Conservation (phyloP, 371 early-diverging fungal genomes). For the Syncephalastrum sp. region DNA sequence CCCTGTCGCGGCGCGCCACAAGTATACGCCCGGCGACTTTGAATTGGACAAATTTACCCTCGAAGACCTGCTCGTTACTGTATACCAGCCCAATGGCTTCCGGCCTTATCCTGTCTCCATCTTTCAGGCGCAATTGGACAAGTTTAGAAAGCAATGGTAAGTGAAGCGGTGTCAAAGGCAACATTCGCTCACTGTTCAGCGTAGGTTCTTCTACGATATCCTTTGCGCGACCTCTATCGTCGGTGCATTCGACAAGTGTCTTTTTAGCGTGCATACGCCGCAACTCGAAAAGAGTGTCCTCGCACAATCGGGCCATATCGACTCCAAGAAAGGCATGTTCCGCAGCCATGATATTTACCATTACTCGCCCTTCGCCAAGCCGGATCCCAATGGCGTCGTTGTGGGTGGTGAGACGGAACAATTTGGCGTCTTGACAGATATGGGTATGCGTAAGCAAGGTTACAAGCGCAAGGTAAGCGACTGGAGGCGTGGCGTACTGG, state of each 20-base stretch:
- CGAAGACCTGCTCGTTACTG: constrained; percentile 67
- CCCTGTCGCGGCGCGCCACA: constrained; percentile 59
- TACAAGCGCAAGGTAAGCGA: constrained; percentile 45
- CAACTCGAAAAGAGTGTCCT: constrained; percentile 62
- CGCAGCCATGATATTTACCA: constrained; percentile 51
- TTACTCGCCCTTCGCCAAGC: constrained; percentile 45
- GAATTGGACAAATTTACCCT: constrained; percentile 73
- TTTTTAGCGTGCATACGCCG: constrained; percentile 89
- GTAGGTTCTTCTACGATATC: constrained; percentile 80
- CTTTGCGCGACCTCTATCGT: constrained; percentile 88
- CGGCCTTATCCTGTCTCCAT: constrained; percentile 88
- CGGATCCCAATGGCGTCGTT: constrained; percentile 47
- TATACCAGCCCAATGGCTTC: constrained; percentile 79
- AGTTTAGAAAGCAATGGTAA: constrained; percentile 86
- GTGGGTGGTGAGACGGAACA: constrained; percentile 42
- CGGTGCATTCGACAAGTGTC: constrained; percentile 91
- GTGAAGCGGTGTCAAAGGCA: neutral
- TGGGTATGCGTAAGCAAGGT: constrained; percentile 45
- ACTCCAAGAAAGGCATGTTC: constrained; percentile 25
- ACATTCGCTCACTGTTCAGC: neutral
- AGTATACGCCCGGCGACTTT: constrained; percentile 80
- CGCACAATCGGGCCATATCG: constrained; percentile 46
- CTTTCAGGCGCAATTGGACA: constrained; percentile 80
- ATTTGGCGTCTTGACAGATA: constrained; percentile 47
- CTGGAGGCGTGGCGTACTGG: no score